Percentiles rank a stretch among this genome's conserved stretches.
These are phyloP conservation scores for Raphanus raphanistrum DNA, from an alignment of 345 rosid genomes.

Conservation along the genomic window DNA sequence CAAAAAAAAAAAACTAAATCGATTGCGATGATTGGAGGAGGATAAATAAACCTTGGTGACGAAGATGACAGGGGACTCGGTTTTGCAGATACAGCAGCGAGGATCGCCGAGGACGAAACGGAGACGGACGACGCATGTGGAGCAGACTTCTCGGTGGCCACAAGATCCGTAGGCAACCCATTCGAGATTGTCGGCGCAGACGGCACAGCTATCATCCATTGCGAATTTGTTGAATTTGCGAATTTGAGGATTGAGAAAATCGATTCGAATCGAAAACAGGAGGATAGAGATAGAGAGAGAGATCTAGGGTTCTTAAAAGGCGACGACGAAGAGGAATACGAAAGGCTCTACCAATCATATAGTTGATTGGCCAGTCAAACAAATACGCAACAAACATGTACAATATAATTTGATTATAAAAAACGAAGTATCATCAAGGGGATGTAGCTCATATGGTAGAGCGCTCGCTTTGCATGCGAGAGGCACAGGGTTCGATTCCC, in stretches of 20 bases:
- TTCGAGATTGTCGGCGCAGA: conserved; percentile 85
- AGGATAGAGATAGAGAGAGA: conserved; percentile 12
- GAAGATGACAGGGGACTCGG: conserved; percentile 61
- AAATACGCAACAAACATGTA: neutral
- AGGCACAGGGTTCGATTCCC: conserved; percentile 54
- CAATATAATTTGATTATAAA: too few relatives aligned
- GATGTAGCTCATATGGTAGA: conserved; percentile 62
- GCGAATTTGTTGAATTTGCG: conserved; percentile 17
- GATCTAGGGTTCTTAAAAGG: conserved; percentile 42
- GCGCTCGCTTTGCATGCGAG: conserved; percentile 98
- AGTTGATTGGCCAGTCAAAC: conserved; percentile 20
- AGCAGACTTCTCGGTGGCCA: conserved; percentile 94
- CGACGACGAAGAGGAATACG: conserved; percentile 11
- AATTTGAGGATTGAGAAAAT: neutral
- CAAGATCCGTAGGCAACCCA: conserved; percentile 95
- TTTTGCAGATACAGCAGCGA: conserved; percentile 94
- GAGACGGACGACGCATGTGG: conserved; percentile 84
- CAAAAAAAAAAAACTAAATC: too few relatives aligned
- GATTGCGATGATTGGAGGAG: too few relatives aligned
- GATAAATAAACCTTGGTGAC: conserved; percentile 67
- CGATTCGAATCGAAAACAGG: neutral
- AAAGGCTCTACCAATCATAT: conserved; percentile 1
- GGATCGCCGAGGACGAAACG: conserved; percentile 84
- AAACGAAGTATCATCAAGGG: too few relatives aligned
- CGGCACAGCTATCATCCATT: conserved; percentile 95